Evolutionary conservation across 345 rosid genomes (phyloP).

Genomic region (Populus deltoides): DNA sequence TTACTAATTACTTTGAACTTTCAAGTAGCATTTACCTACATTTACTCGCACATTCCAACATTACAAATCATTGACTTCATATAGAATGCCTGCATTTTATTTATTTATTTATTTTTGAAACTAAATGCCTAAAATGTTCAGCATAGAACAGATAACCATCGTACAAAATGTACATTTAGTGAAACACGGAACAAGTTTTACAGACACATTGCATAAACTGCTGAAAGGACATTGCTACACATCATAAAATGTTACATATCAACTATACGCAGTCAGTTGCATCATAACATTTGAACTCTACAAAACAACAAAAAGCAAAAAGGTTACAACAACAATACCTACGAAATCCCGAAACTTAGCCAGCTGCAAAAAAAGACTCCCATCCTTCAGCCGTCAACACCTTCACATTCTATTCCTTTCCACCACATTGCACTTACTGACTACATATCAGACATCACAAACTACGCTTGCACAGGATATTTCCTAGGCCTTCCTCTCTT

Average conservation of each 20-base stretch:
- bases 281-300: not conserved
- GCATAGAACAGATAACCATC: not conserved
- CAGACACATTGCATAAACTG: constrained; percentile 8
- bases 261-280: not conserved
- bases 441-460: not conserved
- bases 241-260: constrained; percentile 5
- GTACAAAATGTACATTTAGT: not conserved
- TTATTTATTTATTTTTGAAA: not conserved
- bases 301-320: not conserved
- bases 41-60: not conserved
- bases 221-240: constrained; percentile 11
- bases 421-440: not conserved
- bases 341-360: not conserved
- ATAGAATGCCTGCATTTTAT: not conserved
- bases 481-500: constrained; percentile 91
- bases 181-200: not conserved
- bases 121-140: not conserved
- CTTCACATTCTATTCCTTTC: not conserved
- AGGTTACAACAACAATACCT: constrained; percentile 4
- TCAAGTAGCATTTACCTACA: not conserved
- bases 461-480: constrained; percentile 11
- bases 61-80: not conserved
- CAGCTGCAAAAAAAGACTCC: not conserved
- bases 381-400: constrained; percentile 1
- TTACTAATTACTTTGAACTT: not conserved